These are phyloP conservation scores for Penicillium subrubescens DNA, from an alignment of 495 filamentous ascomycete species.

Conservation along the genomic window DNA sequence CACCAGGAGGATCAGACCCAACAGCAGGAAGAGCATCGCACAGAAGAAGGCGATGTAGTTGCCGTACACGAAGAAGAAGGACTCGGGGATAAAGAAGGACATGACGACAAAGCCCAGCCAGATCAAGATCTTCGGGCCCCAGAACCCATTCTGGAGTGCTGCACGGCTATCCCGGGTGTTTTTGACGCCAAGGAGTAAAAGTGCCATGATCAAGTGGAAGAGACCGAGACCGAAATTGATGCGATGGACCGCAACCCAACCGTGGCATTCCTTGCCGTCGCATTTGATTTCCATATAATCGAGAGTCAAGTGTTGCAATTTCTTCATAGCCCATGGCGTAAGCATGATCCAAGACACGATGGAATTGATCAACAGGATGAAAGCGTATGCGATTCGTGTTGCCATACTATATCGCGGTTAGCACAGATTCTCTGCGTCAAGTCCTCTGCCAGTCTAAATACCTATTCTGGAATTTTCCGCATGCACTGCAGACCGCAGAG, in stretches of 20 bases:
- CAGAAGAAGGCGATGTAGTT: conserved; percentile 88
- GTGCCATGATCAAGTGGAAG: conserved; percentile 84
- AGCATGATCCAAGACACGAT: conserved; percentile 99
- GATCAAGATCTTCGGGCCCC: conserved; percentile 82
- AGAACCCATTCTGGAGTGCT: conserved; percentile 90
- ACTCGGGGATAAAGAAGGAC: conserved; percentile 93
- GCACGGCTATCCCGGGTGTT: conserved; percentile 87
- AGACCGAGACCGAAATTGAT: conserved; percentile 97
- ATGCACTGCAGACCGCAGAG: conserved; percentile 89
- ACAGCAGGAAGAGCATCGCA: conserved; percentile 90
- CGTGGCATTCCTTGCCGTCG: conserved; percentile 86
- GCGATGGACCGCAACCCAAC: conserved; percentile 93
- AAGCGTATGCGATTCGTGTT: conserved; percentile 95
- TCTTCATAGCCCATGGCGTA: conserved; percentile 97
- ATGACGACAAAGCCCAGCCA: conserved; percentile 86
- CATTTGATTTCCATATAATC: conserved; percentile 95
- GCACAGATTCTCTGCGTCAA: conserved; percentile 2
- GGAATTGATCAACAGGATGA: conserved; percentile 94
- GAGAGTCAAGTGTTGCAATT: conserved; percentile 84
- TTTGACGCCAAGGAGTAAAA: conserved; percentile 82
- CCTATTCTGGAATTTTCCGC: conserved; percentile 97
- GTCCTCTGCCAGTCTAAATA: conserved; percentile 33
- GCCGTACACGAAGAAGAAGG: conserved; percentile 94
- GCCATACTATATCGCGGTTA: conserved; percentile 68
- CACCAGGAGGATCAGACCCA: conserved; percentile 89